A percentile compares a stretch with the other conserved stretches of the same genome.
Conservation (phyloP, 129 eudicot genomes). For the Flaveria brownii region DNA sequence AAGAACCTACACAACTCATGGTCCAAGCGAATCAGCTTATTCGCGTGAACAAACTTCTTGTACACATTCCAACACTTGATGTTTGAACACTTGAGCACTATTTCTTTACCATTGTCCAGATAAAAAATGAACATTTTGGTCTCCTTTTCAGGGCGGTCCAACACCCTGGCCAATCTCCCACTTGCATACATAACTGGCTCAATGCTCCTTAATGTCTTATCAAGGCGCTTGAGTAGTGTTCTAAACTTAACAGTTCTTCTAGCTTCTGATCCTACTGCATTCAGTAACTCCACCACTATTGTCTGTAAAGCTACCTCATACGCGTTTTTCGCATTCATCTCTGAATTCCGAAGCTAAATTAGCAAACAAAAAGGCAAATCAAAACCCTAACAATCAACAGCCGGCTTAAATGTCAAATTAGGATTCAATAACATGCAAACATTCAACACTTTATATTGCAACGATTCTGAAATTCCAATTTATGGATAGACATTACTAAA, state of each 20-base stretch:
- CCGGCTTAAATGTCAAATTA: not conserved
- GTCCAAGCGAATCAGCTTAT: slow-evolving; percentile 18
- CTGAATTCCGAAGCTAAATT: not conserved
- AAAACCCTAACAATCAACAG: slow-evolving; percentile 1
- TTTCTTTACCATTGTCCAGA: slow-evolving; percentile 17
- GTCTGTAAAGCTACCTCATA: slow-evolving; percentile 6
- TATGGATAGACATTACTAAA: not conserved
- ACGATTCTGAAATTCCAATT: not conserved
- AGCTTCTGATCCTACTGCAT: not conserved
- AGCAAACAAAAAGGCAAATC: not conserved
- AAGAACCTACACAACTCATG: slow-evolving; percentile 17
- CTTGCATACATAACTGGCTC: not conserved
- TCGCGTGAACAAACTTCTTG: slow-evolving; percentile 21
- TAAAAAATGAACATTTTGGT: slow-evolving; percentile 15
- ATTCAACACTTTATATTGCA: not conserved
- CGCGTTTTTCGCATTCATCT: slow-evolving; percentile 8
- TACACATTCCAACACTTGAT: slow-evolving; percentile 35
- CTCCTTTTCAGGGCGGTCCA: slow-evolving; percentile 27
- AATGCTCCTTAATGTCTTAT: slow-evolving; percentile 15
- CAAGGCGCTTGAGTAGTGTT: slow-evolving; percentile 27
- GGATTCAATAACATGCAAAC: not conserved
- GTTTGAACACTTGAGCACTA: slow-evolving; percentile 26
- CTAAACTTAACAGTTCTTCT: slow-evolving; percentile 24
- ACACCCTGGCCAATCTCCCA: not conserved
- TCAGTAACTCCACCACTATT: slow-evolving; percentile 17